Evolutionary conservation across 257 asterid genomes (phyloP).

Genomic region (Schizonepeta tenuifolia): DNA sequence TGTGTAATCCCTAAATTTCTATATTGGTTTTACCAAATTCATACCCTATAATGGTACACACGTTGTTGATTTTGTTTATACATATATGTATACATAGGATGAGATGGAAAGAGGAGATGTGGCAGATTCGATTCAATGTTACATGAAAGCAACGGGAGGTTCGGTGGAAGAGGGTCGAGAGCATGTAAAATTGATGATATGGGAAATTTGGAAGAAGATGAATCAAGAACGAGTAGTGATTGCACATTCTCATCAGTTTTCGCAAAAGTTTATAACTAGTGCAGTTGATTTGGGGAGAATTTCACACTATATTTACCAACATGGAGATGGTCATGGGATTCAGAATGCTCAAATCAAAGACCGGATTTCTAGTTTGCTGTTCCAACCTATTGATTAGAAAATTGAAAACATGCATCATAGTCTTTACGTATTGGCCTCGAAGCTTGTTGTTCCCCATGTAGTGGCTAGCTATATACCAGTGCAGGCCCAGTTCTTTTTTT

Average conservation of each 20-base stretch:
- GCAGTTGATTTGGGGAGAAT: constrained; percentile 28
- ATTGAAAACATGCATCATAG: too few relatives aligned
- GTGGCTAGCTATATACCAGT: too few relatives aligned
- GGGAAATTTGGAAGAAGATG: constrained; percentile 28
- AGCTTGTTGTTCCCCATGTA: too few relatives aligned
- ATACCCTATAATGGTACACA: too few relatives aligned
- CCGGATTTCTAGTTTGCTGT: not conserved
- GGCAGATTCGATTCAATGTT: constrained; percentile 19
- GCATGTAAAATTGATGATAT: not conserved
- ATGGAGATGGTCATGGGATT: constrained; percentile 33
- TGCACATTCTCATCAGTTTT: not conserved
- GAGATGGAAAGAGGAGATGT: constrained; percentile 36
- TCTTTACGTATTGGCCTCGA: too few relatives aligned
- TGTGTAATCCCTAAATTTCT: too few relatives aligned
- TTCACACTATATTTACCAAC: constrained; percentile 5
- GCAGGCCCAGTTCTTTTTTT: too few relatives aligned
- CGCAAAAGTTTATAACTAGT: not conserved
- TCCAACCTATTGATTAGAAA: constrained; percentile 9
- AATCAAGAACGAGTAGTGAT: not conserved
- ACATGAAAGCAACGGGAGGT: constrained; percentile 10
- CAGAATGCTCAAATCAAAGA: constrained; percentile 23
- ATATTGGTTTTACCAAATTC: too few relatives aligned
- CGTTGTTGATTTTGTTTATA: not conserved
- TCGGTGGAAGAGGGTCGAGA: constrained; percentile 1
- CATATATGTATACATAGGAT: constrained; percentile 18